phyloP scores from a whole-genome alignment of 108 stramenopile genomes.

The Fistulifera pelliculosa region DNA sequence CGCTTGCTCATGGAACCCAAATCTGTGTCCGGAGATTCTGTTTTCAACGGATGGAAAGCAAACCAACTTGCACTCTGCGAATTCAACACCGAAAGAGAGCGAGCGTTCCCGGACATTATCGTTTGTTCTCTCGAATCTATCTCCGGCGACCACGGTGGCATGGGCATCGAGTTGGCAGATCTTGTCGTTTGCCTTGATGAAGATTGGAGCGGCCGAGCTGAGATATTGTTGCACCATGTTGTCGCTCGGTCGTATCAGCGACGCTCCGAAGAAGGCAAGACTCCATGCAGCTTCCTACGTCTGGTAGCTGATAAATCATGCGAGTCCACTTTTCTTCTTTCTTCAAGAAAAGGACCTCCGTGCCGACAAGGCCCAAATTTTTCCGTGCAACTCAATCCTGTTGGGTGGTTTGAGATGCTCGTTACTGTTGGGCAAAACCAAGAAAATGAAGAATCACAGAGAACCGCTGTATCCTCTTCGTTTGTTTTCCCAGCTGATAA shows the following conservation, averaged over 20 bases:
- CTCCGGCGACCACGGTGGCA: slow-evolving; percentile 41
- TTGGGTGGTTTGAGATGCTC: slow-evolving; percentile 21
- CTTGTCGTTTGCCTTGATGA: slow-evolving; percentile 69
- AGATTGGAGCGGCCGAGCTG: slow-evolving; percentile 77
- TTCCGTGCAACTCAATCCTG: slow-evolving; percentile 18
- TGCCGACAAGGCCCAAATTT: neutral
- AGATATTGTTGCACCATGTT: slow-evolving; percentile 26
- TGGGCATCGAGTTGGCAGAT: slow-evolving; percentile 51
- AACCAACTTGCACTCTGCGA: slow-evolving; percentile 36
- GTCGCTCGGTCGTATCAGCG: slow-evolving; percentile 17
- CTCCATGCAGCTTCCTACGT: slow-evolving; percentile 37
- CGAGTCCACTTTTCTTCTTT: slow-evolving; percentile 39
- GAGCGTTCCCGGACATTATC: slow-evolving; percentile 28
- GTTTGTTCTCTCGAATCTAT: slow-evolving; percentile 49
- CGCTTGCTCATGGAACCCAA: slow-evolving; percentile 11
- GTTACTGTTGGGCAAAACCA: slow-evolving; percentile 5
- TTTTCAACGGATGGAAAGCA: slow-evolving; percentile 5
- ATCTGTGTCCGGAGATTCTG: neutral
- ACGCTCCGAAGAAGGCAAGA: slow-evolving; percentile 11
- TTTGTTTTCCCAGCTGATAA: slow-evolving; percentile 14
- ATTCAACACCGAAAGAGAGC: slow-evolving; percentile 24
- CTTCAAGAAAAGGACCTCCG: neutral
- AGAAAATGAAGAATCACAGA: neutral
- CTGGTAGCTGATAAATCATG: slow-evolving; percentile 45
- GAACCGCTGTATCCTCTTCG: neutral